Conservation (phyloP, 257 asterid genomes). For the Solanum phureja region DNA sequence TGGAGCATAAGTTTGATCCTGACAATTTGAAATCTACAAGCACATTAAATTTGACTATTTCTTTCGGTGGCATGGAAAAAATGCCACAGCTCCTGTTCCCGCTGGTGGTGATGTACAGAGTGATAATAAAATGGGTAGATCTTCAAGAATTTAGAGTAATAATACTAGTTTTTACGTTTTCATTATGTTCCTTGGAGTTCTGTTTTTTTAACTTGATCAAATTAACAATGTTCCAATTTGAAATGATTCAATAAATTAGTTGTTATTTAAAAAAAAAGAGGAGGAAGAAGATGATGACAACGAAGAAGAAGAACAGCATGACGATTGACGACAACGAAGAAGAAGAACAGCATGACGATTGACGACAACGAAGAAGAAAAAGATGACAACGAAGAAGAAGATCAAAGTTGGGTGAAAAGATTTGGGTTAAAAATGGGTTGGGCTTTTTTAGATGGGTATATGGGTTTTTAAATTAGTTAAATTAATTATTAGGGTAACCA, state of each 20-base stretch:
- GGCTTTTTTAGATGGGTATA: too few relatives aligned
- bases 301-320: too few relatives aligned
- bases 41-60: conserved; percentile 18
- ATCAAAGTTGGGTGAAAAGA: too few relatives aligned
- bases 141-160: neutral
- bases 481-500: too few relatives aligned
- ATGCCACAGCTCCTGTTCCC: neutral
- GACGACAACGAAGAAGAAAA: too few relatives aligned
- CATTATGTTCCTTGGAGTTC: neutral
- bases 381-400: too few relatives aligned
- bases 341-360: too few relatives aligned
- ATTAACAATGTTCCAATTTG: neutral
- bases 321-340: too few relatives aligned
- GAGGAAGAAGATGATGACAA: too few relatives aligned
- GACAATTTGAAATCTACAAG: conserved; percentile 39
- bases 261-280: too few relatives aligned
- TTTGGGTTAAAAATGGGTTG: too few relatives aligned
- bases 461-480: too few relatives aligned
- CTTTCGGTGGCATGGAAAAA: neutral
- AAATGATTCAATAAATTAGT: neutral
- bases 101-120: neutral
- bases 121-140: neutral
- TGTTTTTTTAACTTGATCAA: neutral
- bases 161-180: neutral
- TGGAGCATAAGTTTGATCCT: conserved; percentile 30